Conservation (phyloP, 148 eudicot genomes). For the Euryodendron excelsum region DNA sequence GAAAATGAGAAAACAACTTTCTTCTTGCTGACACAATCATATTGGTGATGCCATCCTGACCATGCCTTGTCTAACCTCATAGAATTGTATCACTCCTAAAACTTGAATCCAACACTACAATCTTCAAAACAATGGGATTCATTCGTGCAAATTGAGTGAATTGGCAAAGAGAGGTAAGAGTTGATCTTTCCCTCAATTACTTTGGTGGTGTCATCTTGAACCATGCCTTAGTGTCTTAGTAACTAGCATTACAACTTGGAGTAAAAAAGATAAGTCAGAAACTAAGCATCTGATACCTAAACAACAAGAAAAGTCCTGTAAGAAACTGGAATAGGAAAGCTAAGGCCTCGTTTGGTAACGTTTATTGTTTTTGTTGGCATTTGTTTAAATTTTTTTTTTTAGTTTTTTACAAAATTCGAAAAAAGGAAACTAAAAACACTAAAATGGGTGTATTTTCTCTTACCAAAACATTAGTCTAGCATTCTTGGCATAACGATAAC, state of each 20-base stretch:
- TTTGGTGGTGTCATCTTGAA: neutral
- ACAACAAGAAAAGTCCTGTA: neutral
- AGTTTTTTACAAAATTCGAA: no score
- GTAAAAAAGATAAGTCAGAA: neutral
- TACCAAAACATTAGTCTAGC: no score
- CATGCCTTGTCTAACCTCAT: neutral
- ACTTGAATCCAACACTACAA: neutral
- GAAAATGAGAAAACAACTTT: neutral
- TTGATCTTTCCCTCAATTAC: conserved; percentile 4
- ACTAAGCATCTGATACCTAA: neutral
- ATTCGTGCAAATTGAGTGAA: neutral
- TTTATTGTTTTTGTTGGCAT: no score
- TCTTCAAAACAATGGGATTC: neutral
- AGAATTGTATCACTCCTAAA: neutral
- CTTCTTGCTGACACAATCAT: neutral
- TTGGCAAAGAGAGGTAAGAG: neutral
- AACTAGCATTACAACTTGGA: neutral
- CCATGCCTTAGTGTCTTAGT: neutral
- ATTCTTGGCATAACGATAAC: no score
- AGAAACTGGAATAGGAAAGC: neutral
- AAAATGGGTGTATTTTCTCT: no score
- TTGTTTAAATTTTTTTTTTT: no score
- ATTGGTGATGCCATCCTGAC: neutral
- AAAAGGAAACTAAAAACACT: no score
- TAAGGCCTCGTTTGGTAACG: no score